Evolutionary conservation across 179 eudicot genomes (phyloP).

Genomic region (Nepenthes alata): DNA sequence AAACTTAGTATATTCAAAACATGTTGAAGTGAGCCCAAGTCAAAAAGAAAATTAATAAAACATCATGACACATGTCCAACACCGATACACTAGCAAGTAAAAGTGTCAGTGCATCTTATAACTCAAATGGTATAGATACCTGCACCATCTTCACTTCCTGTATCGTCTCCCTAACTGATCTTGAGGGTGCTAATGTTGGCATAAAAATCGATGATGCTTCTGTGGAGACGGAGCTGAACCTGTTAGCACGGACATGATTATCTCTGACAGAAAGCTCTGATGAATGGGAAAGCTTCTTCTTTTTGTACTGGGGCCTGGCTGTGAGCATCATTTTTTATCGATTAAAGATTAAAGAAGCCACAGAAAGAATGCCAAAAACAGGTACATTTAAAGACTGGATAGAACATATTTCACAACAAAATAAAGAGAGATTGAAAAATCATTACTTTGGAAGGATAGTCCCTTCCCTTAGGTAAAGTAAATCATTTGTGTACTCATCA

Average conservation of each 20-base stretch:
- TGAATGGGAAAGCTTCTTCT: slow-evolving; percentile 29
- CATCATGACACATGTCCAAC: too few species aligned
- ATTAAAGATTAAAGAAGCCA: too few species aligned
- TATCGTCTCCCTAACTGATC: slow-evolving; percentile 71
- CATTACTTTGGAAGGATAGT: slow-evolving; percentile 81
- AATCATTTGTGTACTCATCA: slow-evolving; percentile 93
- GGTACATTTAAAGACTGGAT: too few species aligned
- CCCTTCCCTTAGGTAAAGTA: slow-evolving; percentile 92
- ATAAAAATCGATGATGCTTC: slow-evolving; percentile 54
- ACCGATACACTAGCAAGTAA: too few species aligned
- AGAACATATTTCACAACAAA: too few species aligned
- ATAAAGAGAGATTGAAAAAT: not conserved
- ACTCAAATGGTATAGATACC: slow-evolving; percentile 23
- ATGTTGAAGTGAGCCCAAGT: too few species aligned
- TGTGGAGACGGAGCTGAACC: slow-evolving; percentile 14
- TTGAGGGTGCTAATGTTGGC: slow-evolving; percentile 51
- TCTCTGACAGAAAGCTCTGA: slow-evolving; percentile 35
- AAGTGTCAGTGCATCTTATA: too few species aligned
- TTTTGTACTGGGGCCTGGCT: slow-evolving; percentile 76
- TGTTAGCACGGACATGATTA: slow-evolving; percentile 17
- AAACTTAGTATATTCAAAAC: too few species aligned
- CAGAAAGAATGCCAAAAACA: too few species aligned
- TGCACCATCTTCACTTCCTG: slow-evolving; percentile 91
- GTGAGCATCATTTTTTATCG: slow-evolving; percentile 1
- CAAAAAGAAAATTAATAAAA: too few species aligned